Percentiles rank a stretch among this genome's conserved stretches.
Evolutionary conservation across 2,329 filamentous ascomycete genomes (phyloP).

Genomic region (Cercospora zeae-maydis): DNA sequence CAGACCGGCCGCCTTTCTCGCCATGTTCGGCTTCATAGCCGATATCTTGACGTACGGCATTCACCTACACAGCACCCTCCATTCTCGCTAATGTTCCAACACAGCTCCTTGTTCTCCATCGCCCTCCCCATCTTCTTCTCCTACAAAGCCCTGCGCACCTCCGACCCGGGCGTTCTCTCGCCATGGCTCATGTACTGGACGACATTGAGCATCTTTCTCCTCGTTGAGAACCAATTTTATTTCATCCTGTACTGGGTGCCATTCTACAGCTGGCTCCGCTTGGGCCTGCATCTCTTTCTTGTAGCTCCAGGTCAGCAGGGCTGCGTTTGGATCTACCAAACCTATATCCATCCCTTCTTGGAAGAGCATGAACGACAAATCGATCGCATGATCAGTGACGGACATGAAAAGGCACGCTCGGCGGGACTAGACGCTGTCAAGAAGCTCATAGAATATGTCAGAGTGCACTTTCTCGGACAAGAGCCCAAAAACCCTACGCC

Average conservation of each 20-base stretch:
- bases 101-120: conserved; percentile 78
- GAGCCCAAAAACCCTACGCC: conserved; percentile 56
- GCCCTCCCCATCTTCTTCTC: conserved; percentile 95
- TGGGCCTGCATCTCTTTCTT: conserved; percentile 85
- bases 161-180: conserved; percentile 80
- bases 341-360: conserved; percentile 83
- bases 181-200: conserved; percentile 99
- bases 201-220: conserved; percentile 74
- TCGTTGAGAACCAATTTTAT: conserved; percentile 81
- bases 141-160: conserved; percentile 94
- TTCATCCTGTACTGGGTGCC: conserved; percentile 89
- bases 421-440: conserved; percentile 63
- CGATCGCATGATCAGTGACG: conserved; percentile 79
- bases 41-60: conserved; percentile 70
- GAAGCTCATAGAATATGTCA: conserved; percentile 53
- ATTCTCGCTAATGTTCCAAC: background rate
- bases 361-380: conserved; percentile 82
- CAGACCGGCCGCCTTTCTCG: conserved; percentile 3
- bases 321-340: conserved; percentile 78
- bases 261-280: conserved; percentile 88
- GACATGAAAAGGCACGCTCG: conserved; percentile 72
- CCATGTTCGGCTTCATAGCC: conserved; percentile 74
- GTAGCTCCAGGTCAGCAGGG: conserved; percentile 97
- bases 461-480: conserved; percentile 74
- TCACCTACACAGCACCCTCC: conserved; percentile 20